Evolutionary conservation across 495 filamentous ascomycete genomes (phyloP), one percentile per base, ranked within the genome.

Genomic region (Penicillium salamii): DNA sequence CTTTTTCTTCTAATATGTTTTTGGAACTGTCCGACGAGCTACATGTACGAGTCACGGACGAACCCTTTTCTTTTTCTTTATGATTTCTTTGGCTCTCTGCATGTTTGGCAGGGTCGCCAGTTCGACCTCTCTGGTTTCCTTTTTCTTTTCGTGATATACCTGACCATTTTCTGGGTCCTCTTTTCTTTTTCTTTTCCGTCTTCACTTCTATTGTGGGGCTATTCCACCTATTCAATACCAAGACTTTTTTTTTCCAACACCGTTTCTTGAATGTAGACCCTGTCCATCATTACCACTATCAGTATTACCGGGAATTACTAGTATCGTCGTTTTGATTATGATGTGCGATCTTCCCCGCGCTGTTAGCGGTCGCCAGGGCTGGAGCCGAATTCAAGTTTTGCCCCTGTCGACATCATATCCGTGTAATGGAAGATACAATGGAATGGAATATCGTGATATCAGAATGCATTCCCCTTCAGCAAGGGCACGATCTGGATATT

Each of bases 331-430:
- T 61, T 58, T 58, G 46, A 63, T 63, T 63, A 52, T 52, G 61
- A 61, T 63, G 54, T 58, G 60, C 61, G 46, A 52, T 55, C 46
- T 44, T 61, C 53, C 61, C 51, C 60, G 54, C 61, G 54, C 57
- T 48, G 42, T 39, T 63, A 55, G 60, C 54, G 60, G 21, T 41
- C 42, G 33, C 23, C 50, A 34, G 19, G 57, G 23, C 8, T 54
- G 50, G 58, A 40, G 20, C 45, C 53, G 1, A 37, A 41, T 15
- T 21, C 38, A 50, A 44, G 47, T 49, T 49, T 52, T 52, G 47
- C 47, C 46, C 46, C 51, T 54, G 51, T 38, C 55, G 46, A 54
- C 55, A 52, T 54, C 46, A 36, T 32, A 48, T 20, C 42, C 42
- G 28, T 28, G 42, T 39, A 7, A 47, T 26, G 23, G 8, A 26